These are phyloP conservation scores for Stygiomarasmius scandens DNA, from an alignment of 1,284 basidiomycete genomes.

Conservation along the genomic window DNA sequence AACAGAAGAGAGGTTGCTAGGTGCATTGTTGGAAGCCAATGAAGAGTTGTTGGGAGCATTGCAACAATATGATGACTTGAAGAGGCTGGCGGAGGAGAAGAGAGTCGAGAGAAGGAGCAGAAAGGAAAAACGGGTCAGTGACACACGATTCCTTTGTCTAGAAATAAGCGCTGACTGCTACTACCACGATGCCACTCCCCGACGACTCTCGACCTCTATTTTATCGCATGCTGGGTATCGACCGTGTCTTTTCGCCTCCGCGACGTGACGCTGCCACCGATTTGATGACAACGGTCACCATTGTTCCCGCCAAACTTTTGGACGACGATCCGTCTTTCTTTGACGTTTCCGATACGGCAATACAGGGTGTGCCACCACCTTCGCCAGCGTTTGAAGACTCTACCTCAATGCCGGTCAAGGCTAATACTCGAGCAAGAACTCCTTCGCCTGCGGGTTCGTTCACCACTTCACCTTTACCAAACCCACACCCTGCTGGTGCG, in stretches of 20 bases:
- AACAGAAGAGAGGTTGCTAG: slow-evolving; percentile 49
- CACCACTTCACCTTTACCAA: slow-evolving; percentile 34
- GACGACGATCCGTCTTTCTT: too few species aligned
- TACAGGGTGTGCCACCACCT: background rate
- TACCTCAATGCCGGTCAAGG: background rate
- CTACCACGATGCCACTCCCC: background rate
- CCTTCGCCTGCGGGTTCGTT: slow-evolving; percentile 40
- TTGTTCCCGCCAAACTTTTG: too few species aligned
- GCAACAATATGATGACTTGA: slow-evolving; percentile 63
- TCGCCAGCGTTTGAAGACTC: background rate
- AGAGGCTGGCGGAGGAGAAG: slow-evolving; percentile 65
- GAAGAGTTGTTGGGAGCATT: slow-evolving; percentile 52
- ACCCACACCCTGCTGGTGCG: background rate
- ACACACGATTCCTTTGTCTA: background rate
- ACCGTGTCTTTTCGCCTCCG: background rate
- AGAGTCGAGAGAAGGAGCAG: slow-evolving; percentile 63
- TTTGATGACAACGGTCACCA: too few species aligned
- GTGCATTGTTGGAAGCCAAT: slow-evolving; percentile 53
- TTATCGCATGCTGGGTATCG: background rate
- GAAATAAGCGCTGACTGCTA: background rate
- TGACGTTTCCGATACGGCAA: too few species aligned
- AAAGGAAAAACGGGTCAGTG: slow-evolving; percentile 57
- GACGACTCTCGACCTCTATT: background rate
- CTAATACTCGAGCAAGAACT: slow-evolving; percentile 35
- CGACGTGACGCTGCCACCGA: background rate